phyloP scores from a whole-genome alignment of 2,329 filamentous ascomycete species.

The Aspergillus glaucus region DNA sequence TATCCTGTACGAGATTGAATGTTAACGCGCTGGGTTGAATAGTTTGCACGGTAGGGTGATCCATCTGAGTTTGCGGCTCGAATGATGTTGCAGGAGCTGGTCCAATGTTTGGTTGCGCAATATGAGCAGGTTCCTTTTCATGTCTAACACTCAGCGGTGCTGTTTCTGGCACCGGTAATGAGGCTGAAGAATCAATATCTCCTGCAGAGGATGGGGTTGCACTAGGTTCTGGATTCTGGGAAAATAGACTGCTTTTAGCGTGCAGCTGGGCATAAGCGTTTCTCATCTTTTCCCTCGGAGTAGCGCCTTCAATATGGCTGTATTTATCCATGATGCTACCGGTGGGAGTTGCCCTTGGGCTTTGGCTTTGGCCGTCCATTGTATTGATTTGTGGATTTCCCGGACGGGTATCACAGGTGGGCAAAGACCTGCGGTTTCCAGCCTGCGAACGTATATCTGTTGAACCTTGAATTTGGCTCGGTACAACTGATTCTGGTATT shows the following conservation, averaged over 20 bases:
- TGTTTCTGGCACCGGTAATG: slow-evolving; percentile 22
- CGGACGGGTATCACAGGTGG: not conserved
- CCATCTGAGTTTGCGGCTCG: slow-evolving; percentile 22
- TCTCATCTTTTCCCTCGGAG: slow-evolving; percentile 25
- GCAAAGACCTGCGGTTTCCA: not conserved
- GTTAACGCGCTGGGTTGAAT: slow-evolving; percentile 34
- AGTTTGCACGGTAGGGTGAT: slow-evolving; percentile 24
- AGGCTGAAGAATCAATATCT: slow-evolving; percentile 31
- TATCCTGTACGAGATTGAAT: slow-evolving; percentile 19
- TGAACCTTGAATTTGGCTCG: not conserved
- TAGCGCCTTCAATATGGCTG: slow-evolving; percentile 22
- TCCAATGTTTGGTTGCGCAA: slow-evolving; percentile 16
- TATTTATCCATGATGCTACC: slow-evolving; percentile 21
- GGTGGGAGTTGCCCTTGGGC: slow-evolving; percentile 10
- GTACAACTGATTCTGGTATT: slow-evolving; percentile 5
- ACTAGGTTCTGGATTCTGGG: slow-evolving; percentile 20
- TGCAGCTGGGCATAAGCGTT: slow-evolving; percentile 24
- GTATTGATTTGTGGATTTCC: not conserved
- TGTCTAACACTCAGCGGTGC: slow-evolving; percentile 32
- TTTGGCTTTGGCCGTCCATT: slow-evolving; percentile 17
- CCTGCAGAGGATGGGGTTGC: slow-evolving; percentile 38
- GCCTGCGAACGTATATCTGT: not conserved
- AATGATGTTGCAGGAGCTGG: slow-evolving; percentile 15
- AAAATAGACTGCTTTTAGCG: slow-evolving; percentile 13
- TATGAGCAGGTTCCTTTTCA: slow-evolving; percentile 23